Evolutionary conservation across 805 yeast genomes (phyloP).

Genomic region (Hermanozyma aechmeae): DNA sequence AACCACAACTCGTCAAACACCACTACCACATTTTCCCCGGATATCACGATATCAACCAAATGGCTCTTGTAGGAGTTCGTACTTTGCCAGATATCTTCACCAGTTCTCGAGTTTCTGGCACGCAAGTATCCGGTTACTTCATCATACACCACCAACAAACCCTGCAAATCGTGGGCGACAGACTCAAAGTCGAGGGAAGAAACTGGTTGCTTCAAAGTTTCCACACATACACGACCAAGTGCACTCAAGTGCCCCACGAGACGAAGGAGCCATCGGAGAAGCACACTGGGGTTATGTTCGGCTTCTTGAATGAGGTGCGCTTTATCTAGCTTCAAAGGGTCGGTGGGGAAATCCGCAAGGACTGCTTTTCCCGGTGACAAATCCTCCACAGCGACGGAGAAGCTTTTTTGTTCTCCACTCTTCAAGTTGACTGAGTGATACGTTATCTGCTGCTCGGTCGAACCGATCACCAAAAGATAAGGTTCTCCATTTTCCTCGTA

Average conservation of each 20-base stretch:
- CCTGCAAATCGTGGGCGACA: too few species aligned
- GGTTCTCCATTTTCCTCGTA: background rate
- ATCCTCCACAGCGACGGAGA: background rate
- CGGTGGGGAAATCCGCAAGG: background rate
- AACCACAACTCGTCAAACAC: conserved; percentile 7
- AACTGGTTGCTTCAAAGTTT: too few species aligned
- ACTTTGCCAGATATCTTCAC: too few species aligned
- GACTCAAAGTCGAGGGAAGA: too few species aligned
- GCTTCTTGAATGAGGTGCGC: background rate
- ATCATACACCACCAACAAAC: too few species aligned
- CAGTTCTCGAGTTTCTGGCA: too few species aligned
- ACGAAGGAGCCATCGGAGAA: background rate
- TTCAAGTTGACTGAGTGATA: background rate
- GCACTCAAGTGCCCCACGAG: background rate
- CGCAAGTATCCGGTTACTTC: too few species aligned
- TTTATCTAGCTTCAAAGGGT: background rate
- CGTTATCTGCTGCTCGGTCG: background rate
- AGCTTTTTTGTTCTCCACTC: background rate
- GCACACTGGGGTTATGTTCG: background rate
- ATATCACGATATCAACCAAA: conserved; percentile 7
- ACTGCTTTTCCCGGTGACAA: background rate
- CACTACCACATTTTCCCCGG: conserved; percentile 6
- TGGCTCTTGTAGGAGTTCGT: too few species aligned
- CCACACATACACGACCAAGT: too few species aligned
- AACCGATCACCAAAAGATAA: background rate